Base-by-base conservation (phyloP, 495 filamentous ascomycete genomes). In the Penicillium herquei region DNA sequence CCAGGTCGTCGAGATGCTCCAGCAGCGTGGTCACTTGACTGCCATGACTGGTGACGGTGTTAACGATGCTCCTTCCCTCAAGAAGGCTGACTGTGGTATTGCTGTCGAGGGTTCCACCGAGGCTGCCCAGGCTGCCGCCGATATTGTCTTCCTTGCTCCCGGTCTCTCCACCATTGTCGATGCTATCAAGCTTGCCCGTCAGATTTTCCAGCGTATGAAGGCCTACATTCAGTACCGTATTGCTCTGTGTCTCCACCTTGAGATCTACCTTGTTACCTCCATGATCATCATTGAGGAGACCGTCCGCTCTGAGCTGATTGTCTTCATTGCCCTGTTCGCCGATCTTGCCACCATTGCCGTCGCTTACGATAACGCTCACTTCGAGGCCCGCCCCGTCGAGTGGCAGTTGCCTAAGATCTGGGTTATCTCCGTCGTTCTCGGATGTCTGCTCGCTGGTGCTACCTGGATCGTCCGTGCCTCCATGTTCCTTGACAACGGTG, bases 151-250 rank as follows among this genome's bases (percentile, higher is more conserved):
- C 83, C 85, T 89, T 63, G 86, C 86, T 49, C 86, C 86, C 46
- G 86, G 86, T 85, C 84, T 89, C 40, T 80, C 75, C 76, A 89
- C 86, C 59, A 89, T 89, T 47, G 86, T 89, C 67, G 80, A 85
- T 70, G 85, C 86, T 58, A 89, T 89, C 78, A 89, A 89, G 80
- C 85, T 87, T 61, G 84, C 86, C 59, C 85, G 86, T 65, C 83
- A 89, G 72, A 89, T 89, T 66, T 89, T 89, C 84, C 86, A 89
- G 78, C 86, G 86, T 64, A 89, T 89, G 86, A 89, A 89, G 81
- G 81, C 86, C 35, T 89, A 89, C 67, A 88, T 89, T 57, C 86
- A 89, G 70, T 89, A 89, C 77, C 86, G 86, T 83, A 89, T 89
- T 65, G 86, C 86, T 53, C 82, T 89, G 55, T 89, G 86, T 72